phyloP scores from a whole-genome alignment of 805 yeast species.

The Cyberlindnera sargentensis region DNA sequence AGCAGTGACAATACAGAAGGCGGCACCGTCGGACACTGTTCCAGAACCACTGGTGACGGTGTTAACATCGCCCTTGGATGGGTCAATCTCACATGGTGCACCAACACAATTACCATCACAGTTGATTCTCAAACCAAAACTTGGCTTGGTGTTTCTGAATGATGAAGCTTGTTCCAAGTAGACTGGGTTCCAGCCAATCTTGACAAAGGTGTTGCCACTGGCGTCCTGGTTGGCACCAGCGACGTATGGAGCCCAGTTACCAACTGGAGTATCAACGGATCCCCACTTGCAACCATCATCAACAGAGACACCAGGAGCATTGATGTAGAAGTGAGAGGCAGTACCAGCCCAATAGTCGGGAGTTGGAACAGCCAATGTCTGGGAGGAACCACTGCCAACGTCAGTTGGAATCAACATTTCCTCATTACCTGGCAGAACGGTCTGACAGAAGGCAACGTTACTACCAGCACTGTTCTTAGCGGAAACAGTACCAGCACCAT shows the following conservation, averaged over 20 bases:
- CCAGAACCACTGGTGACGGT: conserved; percentile 36
- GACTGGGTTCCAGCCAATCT: conserved; percentile 88
- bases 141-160: conserved; percentile 49
- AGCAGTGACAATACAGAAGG: conserved; percentile 83
- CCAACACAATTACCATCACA: conserved; percentile 73
- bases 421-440: conserved; percentile 90
- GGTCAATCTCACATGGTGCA: conserved; percentile 78
- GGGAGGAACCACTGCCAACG: conserved; percentile 41
- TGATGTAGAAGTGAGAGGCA: conserved; percentile 80
- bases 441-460: conserved; percentile 82
- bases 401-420: conserved; percentile 88
- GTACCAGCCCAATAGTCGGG: conserved; percentile 79
- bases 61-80: conserved; percentile 54
- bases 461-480: conserved; percentile 49
- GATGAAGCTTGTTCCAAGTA: conserved; percentile 55
- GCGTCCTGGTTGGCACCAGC: conserved; percentile 84
- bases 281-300: conserved; percentile 87
- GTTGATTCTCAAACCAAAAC: conserved; percentile 63
- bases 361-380: conserved; percentile 75
- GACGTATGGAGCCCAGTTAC: conserved; percentile 93
- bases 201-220: conserved; percentile 65
- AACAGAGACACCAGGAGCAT: conserved; percentile 74
- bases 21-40: conserved; percentile 57
- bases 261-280: conserved; percentile 53
- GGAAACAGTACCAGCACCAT: conserved; percentile 70